These are phyloP conservation scores for Macrocybe gigantea DNA, from an alignment of 768 basidiomycete genomes.

Conservation along the genomic window DNA sequence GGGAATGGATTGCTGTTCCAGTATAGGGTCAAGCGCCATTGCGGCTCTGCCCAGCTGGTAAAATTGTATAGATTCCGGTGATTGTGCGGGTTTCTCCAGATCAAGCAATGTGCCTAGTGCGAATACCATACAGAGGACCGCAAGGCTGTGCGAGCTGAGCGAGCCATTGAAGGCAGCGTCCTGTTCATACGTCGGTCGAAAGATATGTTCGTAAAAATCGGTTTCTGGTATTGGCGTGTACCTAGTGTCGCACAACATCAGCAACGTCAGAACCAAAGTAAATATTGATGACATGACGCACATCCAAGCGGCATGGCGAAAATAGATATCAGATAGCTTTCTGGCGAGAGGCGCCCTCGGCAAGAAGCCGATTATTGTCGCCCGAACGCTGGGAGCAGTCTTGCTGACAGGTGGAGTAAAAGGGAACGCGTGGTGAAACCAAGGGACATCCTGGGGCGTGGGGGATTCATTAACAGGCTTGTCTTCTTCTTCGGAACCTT, in stretches of 20 bases:
- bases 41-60: slow-evolving; percentile 58
- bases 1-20: slow-evolving; percentile 58
- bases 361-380: slow-evolving; percentile 37
- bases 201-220: slow-evolving; percentile 49
- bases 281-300: slow-evolving; percentile 25
- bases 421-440: slow-evolving; percentile 58
- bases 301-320: slow-evolving; percentile 69
- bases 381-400: slow-evolving; percentile 36
- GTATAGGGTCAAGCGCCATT: slow-evolving; percentile 54
- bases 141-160: slow-evolving; percentile 45
- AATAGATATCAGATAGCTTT: slow-evolving; percentile 48
- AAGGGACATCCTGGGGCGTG: slow-evolving; percentile 48
- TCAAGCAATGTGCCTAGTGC: slow-evolving; percentile 62
- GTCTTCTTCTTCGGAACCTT: slow-evolving; percentile 50
- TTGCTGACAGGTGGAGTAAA: slow-evolving; percentile 40
- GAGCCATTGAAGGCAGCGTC: slow-evolving; percentile 31
- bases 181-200: slow-evolving; percentile 46
- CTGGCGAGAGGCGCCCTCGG: slow-evolving; percentile 34
- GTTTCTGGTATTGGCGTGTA: slow-evolving; percentile 59
- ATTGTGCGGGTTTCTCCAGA: slow-evolving; percentile 45
- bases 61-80: slow-evolving; percentile 49
- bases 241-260: slow-evolving; percentile 28
- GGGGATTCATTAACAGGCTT: slow-evolving; percentile 28
- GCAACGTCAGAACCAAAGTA: slow-evolving; percentile 4
- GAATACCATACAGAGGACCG: slow-evolving; percentile 59